Conservation (phyloP, 2,329 filamentous ascomycete species). For the Fusarium marasasianum region DNA sequence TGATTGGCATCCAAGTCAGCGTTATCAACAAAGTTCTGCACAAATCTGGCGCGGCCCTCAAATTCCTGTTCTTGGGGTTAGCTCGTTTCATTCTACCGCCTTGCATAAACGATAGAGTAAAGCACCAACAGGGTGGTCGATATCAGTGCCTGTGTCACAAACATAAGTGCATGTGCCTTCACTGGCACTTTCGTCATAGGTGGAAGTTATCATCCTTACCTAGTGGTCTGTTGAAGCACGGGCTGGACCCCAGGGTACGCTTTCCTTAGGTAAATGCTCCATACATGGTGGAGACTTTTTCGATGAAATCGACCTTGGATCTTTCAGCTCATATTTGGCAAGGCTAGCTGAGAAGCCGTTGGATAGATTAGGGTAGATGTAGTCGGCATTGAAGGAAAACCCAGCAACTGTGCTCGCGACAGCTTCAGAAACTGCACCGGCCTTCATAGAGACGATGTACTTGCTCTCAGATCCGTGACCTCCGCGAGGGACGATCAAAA, state of each 20-base stretch:
- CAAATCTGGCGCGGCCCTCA: background rate
- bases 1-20: background rate
- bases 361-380: background rate
- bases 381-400: background rate
- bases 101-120: background rate
- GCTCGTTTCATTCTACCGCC: background rate
- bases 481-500: background rate
- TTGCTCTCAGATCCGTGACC: background rate
- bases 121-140: background rate
- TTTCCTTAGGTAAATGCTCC: too few species aligned
- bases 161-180: slow-evolving; percentile 9
- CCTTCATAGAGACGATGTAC: background rate
- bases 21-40: background rate
- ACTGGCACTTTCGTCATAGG: background rate
- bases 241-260: background rate
- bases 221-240: background rate
- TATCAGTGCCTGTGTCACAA: background rate
- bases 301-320: background rate
- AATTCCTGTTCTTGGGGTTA: background rate
- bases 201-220: background rate
- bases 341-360: background rate
- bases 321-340: background rate
- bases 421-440: fast-evolving
- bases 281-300: background rate
- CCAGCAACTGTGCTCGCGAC: fast-evolving